Evolutionary conservation across 371 early-diverging fungal species (phyloP).

Genomic region (Coemansia sp.): DNA sequence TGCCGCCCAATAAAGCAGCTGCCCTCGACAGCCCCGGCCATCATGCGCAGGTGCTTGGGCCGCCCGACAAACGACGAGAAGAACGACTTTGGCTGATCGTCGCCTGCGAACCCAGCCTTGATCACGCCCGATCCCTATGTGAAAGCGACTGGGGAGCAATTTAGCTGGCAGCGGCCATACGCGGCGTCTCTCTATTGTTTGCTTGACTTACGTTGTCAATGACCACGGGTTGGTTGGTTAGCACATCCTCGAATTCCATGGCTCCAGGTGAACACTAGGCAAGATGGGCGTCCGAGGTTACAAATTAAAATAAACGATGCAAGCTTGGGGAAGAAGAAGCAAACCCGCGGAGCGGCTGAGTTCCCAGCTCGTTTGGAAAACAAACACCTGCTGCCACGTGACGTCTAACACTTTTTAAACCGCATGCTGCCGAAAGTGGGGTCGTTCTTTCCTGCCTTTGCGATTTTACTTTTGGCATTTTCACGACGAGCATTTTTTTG

Average conservation of each 20-base stretch:
- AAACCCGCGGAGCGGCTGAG: too few species aligned
- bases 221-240: constrained; percentile 89
- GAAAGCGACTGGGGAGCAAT: background rate
- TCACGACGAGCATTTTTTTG: background rate
- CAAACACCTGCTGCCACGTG: too few species aligned
- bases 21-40: constrained; percentile 97
- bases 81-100: constrained; percentile 90
- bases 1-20: constrained; percentile 91
- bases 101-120: constrained; percentile 98
- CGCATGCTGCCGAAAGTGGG: background rate
- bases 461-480: background rate
- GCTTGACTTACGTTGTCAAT: constrained; percentile 65
- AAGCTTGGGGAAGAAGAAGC: too few species aligned
- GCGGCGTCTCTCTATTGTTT: too few species aligned
- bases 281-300: too few species aligned
- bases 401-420: too few species aligned
- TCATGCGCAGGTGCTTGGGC: constrained; percentile 91
- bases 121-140: constrained; percentile 92
- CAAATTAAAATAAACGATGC: too few species aligned
- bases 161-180: background rate
- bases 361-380: too few species aligned
- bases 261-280: background rate
- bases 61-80: constrained; percentile 93
- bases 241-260: constrained; percentile 81
- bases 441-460: background rate